These are phyloP conservation scores for Chlamydomonas incerta DNA, from an alignment of 139 green algal species.

Conservation along the genomic window DNA sequence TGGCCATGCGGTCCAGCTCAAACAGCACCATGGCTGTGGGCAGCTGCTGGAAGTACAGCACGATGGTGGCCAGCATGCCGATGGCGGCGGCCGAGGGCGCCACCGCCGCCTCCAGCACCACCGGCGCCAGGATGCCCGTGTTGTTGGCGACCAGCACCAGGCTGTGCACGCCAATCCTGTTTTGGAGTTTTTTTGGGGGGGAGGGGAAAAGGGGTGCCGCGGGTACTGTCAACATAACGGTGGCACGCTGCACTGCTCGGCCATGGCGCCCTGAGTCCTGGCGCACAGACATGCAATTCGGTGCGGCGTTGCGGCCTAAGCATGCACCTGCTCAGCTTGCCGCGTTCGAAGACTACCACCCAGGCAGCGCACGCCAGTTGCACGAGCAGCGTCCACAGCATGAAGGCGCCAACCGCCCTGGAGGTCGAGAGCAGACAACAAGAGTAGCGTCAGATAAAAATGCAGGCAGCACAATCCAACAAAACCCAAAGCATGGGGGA, in stretches of 20 bases:
- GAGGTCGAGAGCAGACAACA: no score
- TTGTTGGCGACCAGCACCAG: conserved; percentile 62
- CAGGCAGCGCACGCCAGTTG: conserved; percentile 25
- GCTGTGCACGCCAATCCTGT: conserved; percentile 42
- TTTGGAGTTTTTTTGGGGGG: no score
- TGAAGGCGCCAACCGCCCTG: conserved; percentile 51
- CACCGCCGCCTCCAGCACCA: conserved; percentile 57
- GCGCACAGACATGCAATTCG: no score
- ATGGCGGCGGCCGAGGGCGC: conserved; percentile 38
- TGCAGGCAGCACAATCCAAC: no score
- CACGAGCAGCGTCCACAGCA: conserved; percentile 49
- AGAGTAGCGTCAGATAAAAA: no score
- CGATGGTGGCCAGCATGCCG: conserved; percentile 58
- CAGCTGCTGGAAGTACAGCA: conserved; percentile 62
- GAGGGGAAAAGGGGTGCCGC: no score
- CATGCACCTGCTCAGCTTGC: conserved; percentile 17
- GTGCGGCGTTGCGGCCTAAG: no score
- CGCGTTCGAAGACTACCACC: conserved; percentile 18
- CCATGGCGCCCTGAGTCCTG: no score
- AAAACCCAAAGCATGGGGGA: no score
- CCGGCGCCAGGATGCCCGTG: conserved; percentile 61
- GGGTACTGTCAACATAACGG: no score
- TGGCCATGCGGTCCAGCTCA: conserved; percentile 11
- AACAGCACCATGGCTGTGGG: conserved; percentile 46
- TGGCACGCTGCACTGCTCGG: no score